Conservation (phyloP, 179 eudicot genomes). For the Vitellaria paradoxa region DNA sequence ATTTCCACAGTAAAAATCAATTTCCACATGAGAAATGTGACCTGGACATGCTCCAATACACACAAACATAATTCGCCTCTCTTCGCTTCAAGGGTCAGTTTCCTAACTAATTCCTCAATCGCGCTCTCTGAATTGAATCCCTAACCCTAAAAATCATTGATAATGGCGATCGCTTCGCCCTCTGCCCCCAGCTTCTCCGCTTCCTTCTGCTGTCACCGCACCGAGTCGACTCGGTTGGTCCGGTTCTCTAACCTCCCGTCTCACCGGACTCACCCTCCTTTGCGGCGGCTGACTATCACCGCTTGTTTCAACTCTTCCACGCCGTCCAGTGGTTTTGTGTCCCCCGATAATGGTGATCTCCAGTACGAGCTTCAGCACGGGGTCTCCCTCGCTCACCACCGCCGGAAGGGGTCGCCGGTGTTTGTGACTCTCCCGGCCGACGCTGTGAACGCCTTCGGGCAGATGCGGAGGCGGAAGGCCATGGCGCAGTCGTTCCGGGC, state of each 20-base stretch:
- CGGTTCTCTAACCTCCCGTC: neutral
- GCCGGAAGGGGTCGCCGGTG: constrained; percentile 30
- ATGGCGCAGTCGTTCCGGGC: constrained; percentile 42
- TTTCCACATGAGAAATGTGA: neutral
- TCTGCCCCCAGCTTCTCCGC: constrained; percentile 30
- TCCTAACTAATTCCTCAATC: too few species aligned
- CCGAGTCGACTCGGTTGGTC: neutral
- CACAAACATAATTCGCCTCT: neutral
- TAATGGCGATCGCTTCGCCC: constrained; percentile 22
- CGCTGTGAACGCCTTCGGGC: constrained; percentile 21
- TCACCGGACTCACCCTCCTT: neutral
- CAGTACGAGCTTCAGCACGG: constrained; percentile 37
- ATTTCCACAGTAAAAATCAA: neutral
- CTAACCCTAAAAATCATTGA: too few species aligned
- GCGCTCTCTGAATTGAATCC: too few species aligned
- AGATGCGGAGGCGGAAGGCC: constrained; percentile 37
- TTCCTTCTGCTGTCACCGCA: constrained; percentile 11
- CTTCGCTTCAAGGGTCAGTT: too few species aligned
- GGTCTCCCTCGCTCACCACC: constrained; percentile 12
- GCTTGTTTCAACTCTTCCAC: constrained; percentile 21
- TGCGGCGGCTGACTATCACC: constrained; percentile 8
- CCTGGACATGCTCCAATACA: neutral
- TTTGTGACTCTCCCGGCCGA: constrained; percentile 40
- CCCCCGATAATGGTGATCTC: constrained; percentile 23
- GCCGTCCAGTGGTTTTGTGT: constrained; percentile 22